phyloP scores from a whole-genome alignment of 352 stramenopile genomes.

The Globisporangium paddicum region DNA sequence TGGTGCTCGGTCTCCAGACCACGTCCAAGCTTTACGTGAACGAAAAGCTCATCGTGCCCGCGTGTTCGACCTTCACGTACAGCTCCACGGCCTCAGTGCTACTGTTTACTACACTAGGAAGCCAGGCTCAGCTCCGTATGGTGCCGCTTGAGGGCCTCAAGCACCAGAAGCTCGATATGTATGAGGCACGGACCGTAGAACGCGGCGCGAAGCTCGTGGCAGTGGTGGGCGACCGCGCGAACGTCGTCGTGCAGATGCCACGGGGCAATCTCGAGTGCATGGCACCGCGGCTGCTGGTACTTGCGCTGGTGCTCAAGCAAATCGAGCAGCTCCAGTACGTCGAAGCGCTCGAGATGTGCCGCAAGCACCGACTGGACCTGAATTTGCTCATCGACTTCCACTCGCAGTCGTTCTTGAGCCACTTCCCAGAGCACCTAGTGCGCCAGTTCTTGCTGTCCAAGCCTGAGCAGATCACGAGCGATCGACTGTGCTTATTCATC shows the following conservation, averaged over 20 bases:
- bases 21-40: constrained; percentile 54
- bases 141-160: constrained; percentile 27
- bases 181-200: constrained; percentile 48
- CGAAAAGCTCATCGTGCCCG: constrained; percentile 25
- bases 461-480: constrained; percentile 35
- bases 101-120: constrained; percentile 63
- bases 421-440: constrained; percentile 27
- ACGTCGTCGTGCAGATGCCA: constrained; percentile 68
- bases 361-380: constrained; percentile 74
- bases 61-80: constrained; percentile 64
- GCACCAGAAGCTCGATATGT: constrained; percentile 13
- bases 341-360: constrained; percentile 56
- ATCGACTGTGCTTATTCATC: constrained; percentile 69
- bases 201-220: constrained; percentile 59
- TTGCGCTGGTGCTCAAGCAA: constrained; percentile 38
- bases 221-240: constrained; percentile 41
- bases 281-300: constrained; percentile 50
- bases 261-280: constrained; percentile 76
- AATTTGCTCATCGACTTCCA: constrained; percentile 75
- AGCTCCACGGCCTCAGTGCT: constrained; percentile 33
- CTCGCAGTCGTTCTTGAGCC: constrained; percentile 30
- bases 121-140: constrained; percentile 50
- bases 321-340: constrained; percentile 37
- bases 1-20: constrained; percentile 37
- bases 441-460: constrained; percentile 24